Base-by-base conservation (phyloP, 129 eudicot genomes). In the Mikania micrantha region DNA sequence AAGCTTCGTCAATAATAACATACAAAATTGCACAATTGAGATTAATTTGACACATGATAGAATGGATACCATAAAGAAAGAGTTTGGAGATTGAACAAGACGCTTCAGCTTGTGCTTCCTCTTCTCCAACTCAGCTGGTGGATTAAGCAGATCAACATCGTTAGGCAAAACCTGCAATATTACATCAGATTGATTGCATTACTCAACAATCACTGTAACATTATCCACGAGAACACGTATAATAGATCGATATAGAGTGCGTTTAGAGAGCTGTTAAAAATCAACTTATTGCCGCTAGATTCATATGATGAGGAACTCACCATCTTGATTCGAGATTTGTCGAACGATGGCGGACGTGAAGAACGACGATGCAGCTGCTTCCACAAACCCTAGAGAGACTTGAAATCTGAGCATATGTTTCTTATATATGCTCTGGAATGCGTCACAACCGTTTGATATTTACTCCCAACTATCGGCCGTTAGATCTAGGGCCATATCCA, bases 21-120 rank as follows among this genome's bases (percentile, higher is more conserved):
- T n/a, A n/a, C n/a, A n/a, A n/a, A n/a, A n/a, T n/a, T n/a, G n/a
- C n/a, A n/a, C n/a, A n/a, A n/a, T n/a, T n/a, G n/a, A n/a, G n/a
- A n/a, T n/a, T n/a, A n/a, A n/a, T n/a, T n/a, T n/a, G n/a, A n/a
- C n/a, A n/a, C n/a, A n/a, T n/a, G n/a, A n/a, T n/a, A n/a, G n/a
- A n/a, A n/a, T n/a, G n/a, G 13, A 9, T 80, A 84, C 89, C 88
- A 84, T 84, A 75, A 84, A 84, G 72, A 84, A 84, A 0, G 89
- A 84, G 29, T 84, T 77, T 13, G 88, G 88, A 38, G 88, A 77
- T 17, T 77, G 88, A 1, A 83, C 85, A 12, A 83, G 82, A 42
- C 88, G 82, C 76, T 83, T 80, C 69, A 83, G 88, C 78, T 83
- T 83, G 52, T 83, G 88, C 75, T 83, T 83, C 80, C 80, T 83